These are phyloP conservation scores for Bolboschoenus planiculmis DNA, from an alignment of 176 grass and related monocot genomes.

Conservation along the genomic window DNA sequence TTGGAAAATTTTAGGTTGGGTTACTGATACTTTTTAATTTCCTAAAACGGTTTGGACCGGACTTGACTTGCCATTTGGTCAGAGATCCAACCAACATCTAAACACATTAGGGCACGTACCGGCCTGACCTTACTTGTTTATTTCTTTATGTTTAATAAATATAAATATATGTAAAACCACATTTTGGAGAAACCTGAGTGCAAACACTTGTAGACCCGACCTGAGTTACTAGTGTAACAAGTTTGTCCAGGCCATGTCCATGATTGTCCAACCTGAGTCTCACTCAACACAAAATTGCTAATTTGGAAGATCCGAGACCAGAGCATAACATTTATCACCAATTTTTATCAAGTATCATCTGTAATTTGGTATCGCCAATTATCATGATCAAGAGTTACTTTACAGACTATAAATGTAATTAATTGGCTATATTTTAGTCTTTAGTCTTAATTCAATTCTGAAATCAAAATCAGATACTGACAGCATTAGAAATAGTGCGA, in stretches of 20 bases:
- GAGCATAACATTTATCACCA: background rate
- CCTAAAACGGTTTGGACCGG: background rate
- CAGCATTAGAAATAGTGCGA: conserved; percentile 86
- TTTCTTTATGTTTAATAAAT: background rate
- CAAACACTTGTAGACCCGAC: background rate
- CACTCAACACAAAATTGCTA: background rate
- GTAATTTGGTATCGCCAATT: background rate
- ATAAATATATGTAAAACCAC: background rate
- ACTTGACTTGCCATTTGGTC: background rate
- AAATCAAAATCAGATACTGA: conserved; percentile 52
- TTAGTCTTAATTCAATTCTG: background rate
- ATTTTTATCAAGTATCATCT: background rate
- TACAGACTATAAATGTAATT: background rate
- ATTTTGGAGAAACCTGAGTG: background rate
- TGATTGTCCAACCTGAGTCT: background rate
- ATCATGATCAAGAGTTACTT: conserved; percentile 5
- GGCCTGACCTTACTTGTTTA: background rate
- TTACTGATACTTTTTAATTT: background rate
- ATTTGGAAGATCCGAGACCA: background rate
- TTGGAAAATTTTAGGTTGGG: background rate
- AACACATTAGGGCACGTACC: background rate
- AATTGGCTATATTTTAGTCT: background rate
- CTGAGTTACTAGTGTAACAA: background rate
- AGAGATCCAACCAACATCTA: background rate
- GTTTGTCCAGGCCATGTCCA: background rate